Evolutionary conservation across 2,329 filamentous ascomycete genomes (phyloP).

Genomic region (Paraconiothyrium brasiliense): DNA sequence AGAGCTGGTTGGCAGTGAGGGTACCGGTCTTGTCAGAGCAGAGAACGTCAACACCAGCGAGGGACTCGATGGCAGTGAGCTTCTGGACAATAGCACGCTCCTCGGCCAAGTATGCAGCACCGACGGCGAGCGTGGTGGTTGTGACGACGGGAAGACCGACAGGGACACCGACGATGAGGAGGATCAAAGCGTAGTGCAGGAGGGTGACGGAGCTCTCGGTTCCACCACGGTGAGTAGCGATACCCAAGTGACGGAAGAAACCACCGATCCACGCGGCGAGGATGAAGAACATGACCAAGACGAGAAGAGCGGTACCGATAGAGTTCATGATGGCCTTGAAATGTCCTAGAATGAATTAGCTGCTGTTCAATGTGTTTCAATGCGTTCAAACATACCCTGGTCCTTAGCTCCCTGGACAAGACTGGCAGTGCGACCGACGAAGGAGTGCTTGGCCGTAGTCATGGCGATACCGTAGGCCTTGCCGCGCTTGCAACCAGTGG

Average conservation of each 20-base stretch:
- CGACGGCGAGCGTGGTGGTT: slow-evolving; percentile 79
- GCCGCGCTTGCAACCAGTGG: slow-evolving; percentile 82
- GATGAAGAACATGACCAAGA: slow-evolving; percentile 81
- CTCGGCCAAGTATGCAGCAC: slow-evolving; percentile 79
- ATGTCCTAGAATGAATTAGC: slow-evolving; percentile 52
- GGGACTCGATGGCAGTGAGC: slow-evolving; percentile 78
- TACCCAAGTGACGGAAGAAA: slow-evolving; percentile 76
- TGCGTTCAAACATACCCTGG: slow-evolving; percentile 60
- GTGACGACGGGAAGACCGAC: slow-evolving; percentile 82
- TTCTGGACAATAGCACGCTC: slow-evolving; percentile 84
- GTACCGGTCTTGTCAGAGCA: slow-evolving; percentile 87
- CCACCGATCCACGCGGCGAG: slow-evolving; percentile 79
- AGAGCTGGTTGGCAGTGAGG: slow-evolving; percentile 77
- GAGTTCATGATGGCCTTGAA: slow-evolving; percentile 88
- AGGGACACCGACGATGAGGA: slow-evolving; percentile 80
- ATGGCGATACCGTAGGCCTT: slow-evolving; percentile 76
- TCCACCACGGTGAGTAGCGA: slow-evolving; percentile 66
- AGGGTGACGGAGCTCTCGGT: slow-evolving; percentile 65
- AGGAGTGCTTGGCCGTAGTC: slow-evolving; percentile 74
- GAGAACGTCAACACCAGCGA: slow-evolving; percentile 73
- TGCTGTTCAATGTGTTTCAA: neutral
- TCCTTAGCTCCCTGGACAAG: slow-evolving; percentile 79
- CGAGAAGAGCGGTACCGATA: slow-evolving; percentile 77
- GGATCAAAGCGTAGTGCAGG: slow-evolving; percentile 57
- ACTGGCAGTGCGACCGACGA: slow-evolving; percentile 78